Percentiles rank a stretch among this genome's conserved stretches.
These are phyloP conservation scores for Agrocybe pediades DNA, from an alignment of 768 basidiomycete genomes.

Conservation along the genomic window DNA sequence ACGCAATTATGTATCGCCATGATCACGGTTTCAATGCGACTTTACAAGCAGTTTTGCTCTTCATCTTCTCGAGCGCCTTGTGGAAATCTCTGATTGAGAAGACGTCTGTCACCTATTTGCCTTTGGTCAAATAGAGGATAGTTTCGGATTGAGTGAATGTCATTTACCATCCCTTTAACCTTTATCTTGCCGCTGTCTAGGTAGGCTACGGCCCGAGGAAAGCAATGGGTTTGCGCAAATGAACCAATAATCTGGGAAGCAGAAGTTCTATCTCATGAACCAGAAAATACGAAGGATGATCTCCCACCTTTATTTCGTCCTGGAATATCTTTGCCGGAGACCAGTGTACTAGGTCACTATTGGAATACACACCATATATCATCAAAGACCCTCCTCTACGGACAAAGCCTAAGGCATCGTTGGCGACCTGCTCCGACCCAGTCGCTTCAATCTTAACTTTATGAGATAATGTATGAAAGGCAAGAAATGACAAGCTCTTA, in stretches of 20 bases:
- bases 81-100: conserved; percentile 73
- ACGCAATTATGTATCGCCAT: neutral
- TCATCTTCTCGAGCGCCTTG: conserved; percentile 73
- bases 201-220: conserved; percentile 88
- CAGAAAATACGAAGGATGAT: neutral
- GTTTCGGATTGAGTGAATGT: neutral
- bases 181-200: conserved; percentile 85
- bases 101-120: conserved; percentile 40
- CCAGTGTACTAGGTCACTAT: conserved; percentile 83
- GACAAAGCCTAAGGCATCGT: conserved; percentile 89
- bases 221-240: conserved; percentile 87
- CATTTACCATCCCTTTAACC: conserved; percentile 68
- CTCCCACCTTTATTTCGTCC: conserved; percentile 45
- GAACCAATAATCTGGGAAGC: conserved; percentile 79
- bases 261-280: neutral
- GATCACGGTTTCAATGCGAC: conserved; percentile 62
- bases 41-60: conserved; percentile 59
- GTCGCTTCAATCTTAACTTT: conserved; percentile 40
- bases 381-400: conserved; percentile 81
- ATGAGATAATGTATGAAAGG: conserved; percentile 2
- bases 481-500: conserved; percentile 15
- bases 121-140: conserved; percentile 3
- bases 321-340: conserved; percentile 87
- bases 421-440: conserved; percentile 84
- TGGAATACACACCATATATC: conserved; percentile 90